phyloP scores from a whole-genome alignment of 208 protist species.

The Tetramitus jugosus region DNA sequence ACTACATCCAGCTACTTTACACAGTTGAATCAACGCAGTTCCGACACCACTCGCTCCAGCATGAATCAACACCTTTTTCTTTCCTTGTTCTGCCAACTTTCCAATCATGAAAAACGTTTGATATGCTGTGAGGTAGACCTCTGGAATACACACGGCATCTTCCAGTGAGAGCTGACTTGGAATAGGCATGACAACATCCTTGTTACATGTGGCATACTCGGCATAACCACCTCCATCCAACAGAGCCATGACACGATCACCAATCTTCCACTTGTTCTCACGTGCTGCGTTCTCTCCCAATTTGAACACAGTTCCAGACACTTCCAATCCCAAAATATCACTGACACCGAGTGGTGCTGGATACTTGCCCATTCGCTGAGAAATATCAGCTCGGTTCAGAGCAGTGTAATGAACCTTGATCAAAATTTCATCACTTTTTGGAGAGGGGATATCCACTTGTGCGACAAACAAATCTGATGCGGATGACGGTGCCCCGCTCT shows the following conservation, averaged over 20 bases:
- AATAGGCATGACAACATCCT: constrained; percentile 59
- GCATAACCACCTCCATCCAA: constrained; percentile 76
- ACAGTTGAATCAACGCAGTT: background rate
- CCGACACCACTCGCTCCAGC: constrained; percentile 69
- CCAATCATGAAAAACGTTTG: constrained; percentile 65
- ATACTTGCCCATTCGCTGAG: constrained; percentile 67
- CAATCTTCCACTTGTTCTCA: constrained; percentile 56
- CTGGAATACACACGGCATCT: constrained; percentile 72
- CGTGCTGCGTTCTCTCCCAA: constrained; percentile 52
- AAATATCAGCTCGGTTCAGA: constrained; percentile 38
- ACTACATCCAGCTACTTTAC: background rate
- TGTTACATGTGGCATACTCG: constrained; percentile 65
- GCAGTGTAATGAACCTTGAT: constrained; percentile 7
- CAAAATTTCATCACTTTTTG: background rate
- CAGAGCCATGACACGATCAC: constrained; percentile 70
- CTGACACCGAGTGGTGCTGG: constrained; percentile 61
- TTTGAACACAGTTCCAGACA: constrained; percentile 62
- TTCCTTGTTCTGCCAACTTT: constrained; percentile 28
- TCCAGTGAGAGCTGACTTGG: constrained; percentile 65
- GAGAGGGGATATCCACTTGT: too few relatives aligned
- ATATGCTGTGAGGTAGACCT: constrained; percentile 79
- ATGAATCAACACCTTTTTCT: constrained; percentile 66
- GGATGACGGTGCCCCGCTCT: too few relatives aligned
- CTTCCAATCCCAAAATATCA: constrained; percentile 76
- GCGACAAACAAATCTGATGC: too few relatives aligned